Percentiles rank a stretch among this genome's conserved stretches.
These are phyloP conservation scores for Monosporascus sp. DNA, from an alignment of 2,329 filamentous ascomycete species.

Conservation along the genomic window DNA sequence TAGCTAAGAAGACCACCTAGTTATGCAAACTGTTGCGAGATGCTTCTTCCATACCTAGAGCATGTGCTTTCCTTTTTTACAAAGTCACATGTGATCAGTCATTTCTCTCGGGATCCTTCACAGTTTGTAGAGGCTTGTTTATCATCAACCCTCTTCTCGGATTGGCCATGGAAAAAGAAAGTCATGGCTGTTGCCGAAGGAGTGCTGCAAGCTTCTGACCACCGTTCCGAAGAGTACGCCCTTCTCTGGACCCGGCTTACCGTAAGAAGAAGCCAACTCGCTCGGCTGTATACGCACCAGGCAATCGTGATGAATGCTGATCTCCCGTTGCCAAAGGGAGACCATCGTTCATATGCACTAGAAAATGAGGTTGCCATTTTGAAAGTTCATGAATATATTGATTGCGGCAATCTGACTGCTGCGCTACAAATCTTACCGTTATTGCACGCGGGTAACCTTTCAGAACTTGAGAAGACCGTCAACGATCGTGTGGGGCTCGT, in stretches of 20 bases:
- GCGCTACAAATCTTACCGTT: background rate
- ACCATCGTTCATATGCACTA: constrained; percentile 4
- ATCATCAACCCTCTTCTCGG: constrained; percentile 4
- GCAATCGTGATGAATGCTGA: background rate
- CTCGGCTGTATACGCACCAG: constrained; percentile 1
- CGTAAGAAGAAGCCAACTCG: background rate
- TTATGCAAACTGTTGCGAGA: background rate
- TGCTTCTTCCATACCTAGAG: background rate
- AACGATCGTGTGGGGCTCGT: constrained; percentile 1
- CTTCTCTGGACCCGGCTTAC: constrained; percentile 1
- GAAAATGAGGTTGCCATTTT: constrained; percentile 1
- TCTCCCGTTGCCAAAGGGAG: background rate
- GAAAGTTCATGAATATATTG: background rate
- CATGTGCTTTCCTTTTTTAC: constrained; percentile 1
- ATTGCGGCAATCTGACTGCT: background rate
- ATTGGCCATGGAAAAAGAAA: constrained; percentile 2
- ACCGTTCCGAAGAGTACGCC: background rate
- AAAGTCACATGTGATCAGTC: background rate
- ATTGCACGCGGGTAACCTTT: constrained; percentile 1
- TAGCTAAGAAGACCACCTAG: background rate
- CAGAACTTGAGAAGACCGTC: constrained; percentile 1
- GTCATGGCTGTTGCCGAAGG: background rate
- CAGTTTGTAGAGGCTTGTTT: constrained; percentile 4
- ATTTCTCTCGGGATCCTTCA: background rate
- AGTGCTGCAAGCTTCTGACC: background rate